A percentile compares a stretch with the other conserved stretches of the same genome.
phyloP scores from a whole-genome alignment of 768 basidiomycete species.

The Tephrocybe sp. region DNA sequence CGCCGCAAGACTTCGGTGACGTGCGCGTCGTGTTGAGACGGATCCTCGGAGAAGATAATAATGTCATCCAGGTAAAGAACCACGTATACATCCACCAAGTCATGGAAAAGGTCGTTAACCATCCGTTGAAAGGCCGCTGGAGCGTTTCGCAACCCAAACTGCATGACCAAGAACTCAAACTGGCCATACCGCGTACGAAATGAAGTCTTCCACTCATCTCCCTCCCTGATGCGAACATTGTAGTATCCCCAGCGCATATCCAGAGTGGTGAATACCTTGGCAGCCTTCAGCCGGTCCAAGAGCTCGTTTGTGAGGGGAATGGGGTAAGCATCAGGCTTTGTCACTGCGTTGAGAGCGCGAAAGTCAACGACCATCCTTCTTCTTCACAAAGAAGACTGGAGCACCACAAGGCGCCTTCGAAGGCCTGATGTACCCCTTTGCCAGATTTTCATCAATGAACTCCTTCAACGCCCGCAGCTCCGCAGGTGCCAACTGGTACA shows the following conservation, averaged over 20 bases:
- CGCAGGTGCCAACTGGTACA: too few species aligned
- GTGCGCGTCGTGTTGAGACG: too few species aligned
- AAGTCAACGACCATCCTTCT: too few species aligned
- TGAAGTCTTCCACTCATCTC: too few species aligned
- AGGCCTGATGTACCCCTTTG: too few species aligned
- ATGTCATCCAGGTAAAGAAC: conserved; percentile 32
- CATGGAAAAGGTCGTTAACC: conserved; percentile 32
- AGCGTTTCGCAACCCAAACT: conserved; percentile 23
- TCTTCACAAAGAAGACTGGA: neutral
- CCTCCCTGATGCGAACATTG: too few species aligned
- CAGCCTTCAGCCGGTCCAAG: neutral
- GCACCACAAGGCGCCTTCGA: neutral
- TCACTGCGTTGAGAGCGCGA: too few species aligned
- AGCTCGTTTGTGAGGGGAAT: too few species aligned
- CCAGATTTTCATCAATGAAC: neutral
- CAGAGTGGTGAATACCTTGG: neutral
- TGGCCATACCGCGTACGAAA: too few species aligned
- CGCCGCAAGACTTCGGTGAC: too few species aligned
- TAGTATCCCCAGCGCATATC: too few species aligned
- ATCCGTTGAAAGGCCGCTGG: conserved; percentile 34
- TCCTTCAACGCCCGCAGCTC: neutral
- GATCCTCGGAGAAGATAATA: too few species aligned
- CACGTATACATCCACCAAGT: conserved; percentile 28
- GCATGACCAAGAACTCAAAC: neutral
- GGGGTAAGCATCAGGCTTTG: neutral